A percentile compares a stretch with the other conserved stretches of the same genome.
Evolutionary conservation across 2,329 filamentous ascomycete genomes (phyloP).

Genomic region (Fusarium mexicanum): DNA sequence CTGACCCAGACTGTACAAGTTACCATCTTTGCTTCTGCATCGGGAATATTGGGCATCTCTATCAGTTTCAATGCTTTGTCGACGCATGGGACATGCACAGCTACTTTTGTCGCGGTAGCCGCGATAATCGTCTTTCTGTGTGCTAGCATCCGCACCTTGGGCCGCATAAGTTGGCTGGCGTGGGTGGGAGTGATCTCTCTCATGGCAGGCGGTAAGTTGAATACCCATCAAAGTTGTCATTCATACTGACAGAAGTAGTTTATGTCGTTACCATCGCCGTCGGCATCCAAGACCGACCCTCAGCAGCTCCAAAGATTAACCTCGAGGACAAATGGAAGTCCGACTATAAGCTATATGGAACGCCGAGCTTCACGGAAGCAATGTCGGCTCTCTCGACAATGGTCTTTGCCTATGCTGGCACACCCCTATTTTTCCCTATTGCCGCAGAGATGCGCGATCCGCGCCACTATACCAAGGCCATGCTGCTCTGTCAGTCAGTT

Average conservation of each 20-base stretch:
- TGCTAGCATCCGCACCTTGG: conserved; percentile 47
- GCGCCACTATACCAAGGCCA: conserved; percentile 37
- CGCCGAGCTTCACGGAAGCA: conserved; percentile 46
- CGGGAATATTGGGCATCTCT: conserved; percentile 45
- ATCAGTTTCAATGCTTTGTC: conserved; percentile 54
- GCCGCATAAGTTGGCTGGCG: conserved; percentile 47
- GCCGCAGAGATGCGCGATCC: conserved; percentile 47
- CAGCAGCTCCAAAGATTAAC: conserved; percentile 14
- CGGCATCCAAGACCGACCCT: conserved; percentile 32
- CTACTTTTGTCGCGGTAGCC: conserved; percentile 51
- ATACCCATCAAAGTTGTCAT: not conserved
- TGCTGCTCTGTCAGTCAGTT: conserved; percentile 42
- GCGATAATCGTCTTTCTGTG: conserved; percentile 44
- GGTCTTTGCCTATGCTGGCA: conserved; percentile 52
- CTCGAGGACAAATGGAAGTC: conserved; percentile 39
- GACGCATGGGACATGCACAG: conserved; percentile 51
- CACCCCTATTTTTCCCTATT: conserved; percentile 48
- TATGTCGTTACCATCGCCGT: conserved; percentile 40
- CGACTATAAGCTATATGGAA: conserved; percentile 44
- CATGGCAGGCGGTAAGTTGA: conserved; percentile 15
- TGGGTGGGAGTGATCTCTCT: conserved; percentile 40
- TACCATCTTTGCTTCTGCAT: conserved; percentile 34
- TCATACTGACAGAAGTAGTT: conserved; percentile 2
- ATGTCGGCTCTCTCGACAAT: conserved; percentile 47
- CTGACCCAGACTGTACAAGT: conserved; percentile 13